Evolutionary conservation across 208 protist genomes (phyloP).

Genomic region (Leptomonas seymouri): DNA sequence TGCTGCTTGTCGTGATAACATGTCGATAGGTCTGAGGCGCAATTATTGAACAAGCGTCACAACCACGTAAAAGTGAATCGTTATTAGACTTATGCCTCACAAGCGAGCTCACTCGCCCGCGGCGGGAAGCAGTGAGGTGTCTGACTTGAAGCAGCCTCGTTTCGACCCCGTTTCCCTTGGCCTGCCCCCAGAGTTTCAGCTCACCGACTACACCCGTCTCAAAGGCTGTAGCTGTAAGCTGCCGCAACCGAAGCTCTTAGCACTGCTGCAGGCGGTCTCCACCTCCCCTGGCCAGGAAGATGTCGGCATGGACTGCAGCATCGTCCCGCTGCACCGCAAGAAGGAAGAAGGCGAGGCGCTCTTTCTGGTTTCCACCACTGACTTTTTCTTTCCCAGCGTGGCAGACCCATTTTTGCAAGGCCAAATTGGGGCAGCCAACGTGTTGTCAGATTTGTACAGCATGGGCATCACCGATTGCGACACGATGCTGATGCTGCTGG

Average conservation of each 20-base stretch:
- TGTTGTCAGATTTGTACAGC: conserved; percentile 97
- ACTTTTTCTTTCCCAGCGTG: conserved; percentile 97
- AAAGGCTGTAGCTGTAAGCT: conserved; percentile 96
- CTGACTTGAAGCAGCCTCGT: conserved; percentile 35
- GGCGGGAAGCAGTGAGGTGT: conserved; percentile 22
- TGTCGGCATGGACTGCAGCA: conserved; percentile 93
- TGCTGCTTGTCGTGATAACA: not conserved
- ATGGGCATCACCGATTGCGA: conserved; percentile 95
- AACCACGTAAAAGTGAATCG: not conserved
- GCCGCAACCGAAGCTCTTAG: conserved; percentile 90
- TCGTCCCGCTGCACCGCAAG: conserved; percentile 81
- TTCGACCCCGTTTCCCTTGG: conserved; percentile 83
- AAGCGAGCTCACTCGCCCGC: conserved; percentile 15
- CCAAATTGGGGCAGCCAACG: conserved; percentile 96
- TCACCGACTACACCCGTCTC: conserved; percentile 90
- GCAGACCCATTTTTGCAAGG: conserved; percentile 96
- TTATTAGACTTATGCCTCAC: conserved; percentile 11
- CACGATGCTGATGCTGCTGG: conserved; percentile 97
- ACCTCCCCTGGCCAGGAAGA: conserved; percentile 73
- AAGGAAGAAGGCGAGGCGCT: conserved; percentile 53
- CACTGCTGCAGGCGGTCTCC: conserved; percentile 79
- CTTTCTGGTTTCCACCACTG: conserved; percentile 94
- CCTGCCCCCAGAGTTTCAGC: conserved; percentile 78
- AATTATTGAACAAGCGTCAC: not conserved
- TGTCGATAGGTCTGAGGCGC: not conserved